Evolutionary conservation across 371 early-diverging fungal species (phyloP).

Genomic region (Syncephalastrum monosporum): DNA sequence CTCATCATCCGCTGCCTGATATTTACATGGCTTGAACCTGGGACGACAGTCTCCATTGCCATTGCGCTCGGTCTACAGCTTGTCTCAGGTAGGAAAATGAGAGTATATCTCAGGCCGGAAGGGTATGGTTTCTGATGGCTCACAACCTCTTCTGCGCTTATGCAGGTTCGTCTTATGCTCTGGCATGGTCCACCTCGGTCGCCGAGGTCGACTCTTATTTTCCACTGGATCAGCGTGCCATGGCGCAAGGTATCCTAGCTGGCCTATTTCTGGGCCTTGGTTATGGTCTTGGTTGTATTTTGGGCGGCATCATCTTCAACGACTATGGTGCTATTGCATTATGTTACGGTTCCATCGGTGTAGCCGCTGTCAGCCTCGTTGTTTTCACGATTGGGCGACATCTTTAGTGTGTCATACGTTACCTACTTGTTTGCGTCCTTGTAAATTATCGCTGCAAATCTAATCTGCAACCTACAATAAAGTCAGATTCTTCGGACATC

Average conservation of each 20-base stretch:
- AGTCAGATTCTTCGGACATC: too few species aligned
- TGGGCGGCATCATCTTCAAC: constrained; percentile 37
- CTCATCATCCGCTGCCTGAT: constrained; percentile 30
- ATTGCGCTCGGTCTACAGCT: constrained; percentile 31
- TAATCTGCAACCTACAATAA: too few species aligned
- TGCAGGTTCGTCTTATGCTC: constrained; percentile 31
- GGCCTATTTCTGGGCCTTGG: constrained; percentile 39
- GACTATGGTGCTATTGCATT: constrained; percentile 25
- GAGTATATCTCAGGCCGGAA: background rate
- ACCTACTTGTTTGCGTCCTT: too few species aligned
- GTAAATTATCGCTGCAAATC: too few species aligned
- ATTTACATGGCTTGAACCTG: constrained; percentile 25
- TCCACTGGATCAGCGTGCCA: constrained; percentile 38
- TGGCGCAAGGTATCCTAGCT: constrained; percentile 45
- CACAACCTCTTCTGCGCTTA: background rate
- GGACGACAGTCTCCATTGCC: constrained; percentile 14
- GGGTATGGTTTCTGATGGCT: background rate
- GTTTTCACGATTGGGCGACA: constrained; percentile 27
- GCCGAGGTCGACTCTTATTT: constrained; percentile 43
- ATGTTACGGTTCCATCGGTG: constrained; percentile 15
- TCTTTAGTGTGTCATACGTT: background rate
- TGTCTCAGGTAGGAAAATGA: constrained; percentile 22
- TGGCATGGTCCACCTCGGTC: constrained; percentile 43
- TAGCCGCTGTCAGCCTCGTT: constrained; percentile 20
- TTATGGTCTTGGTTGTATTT: constrained; percentile 36